Evolutionary conservation across 2,329 filamentous ascomycete species (phyloP).

Genomic region (Fusarium miscanthi): DNA sequence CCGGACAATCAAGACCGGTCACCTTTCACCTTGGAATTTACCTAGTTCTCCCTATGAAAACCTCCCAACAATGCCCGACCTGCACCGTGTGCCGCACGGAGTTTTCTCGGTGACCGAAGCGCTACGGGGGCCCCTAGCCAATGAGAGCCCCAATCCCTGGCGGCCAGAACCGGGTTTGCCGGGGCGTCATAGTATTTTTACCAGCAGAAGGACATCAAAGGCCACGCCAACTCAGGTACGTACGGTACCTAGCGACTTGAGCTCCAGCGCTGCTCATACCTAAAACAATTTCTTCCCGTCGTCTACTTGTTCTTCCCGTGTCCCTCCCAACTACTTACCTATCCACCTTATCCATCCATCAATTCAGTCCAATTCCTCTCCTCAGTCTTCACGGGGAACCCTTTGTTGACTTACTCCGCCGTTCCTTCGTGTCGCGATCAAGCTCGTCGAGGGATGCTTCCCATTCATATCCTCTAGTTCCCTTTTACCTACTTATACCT

Average conservation of each 20-base stretch:
- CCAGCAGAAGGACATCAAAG: constrained; percentile 44
- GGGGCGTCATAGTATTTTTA: constrained; percentile 47
- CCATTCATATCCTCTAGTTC: constrained; percentile 40
- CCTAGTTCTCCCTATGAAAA: constrained; percentile 6
- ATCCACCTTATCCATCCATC: constrained; percentile 4
- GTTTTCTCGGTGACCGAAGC: constrained; percentile 35
- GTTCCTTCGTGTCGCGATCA: constrained; percentile 55
- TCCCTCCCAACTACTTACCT: constrained; percentile 18
- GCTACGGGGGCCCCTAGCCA: constrained; percentile 33
- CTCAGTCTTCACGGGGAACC: constrained; percentile 35
- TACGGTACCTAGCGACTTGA: constrained; percentile 27
- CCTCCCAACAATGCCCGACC: constrained; percentile 32
- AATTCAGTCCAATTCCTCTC: constrained; percentile 33
- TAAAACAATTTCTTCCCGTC: constrained; percentile 41
- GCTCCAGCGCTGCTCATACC: constrained; percentile 32
- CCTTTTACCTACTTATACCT: constrained; percentile 15
- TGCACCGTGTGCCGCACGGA: constrained; percentile 36
- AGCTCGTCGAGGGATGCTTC: constrained; percentile 49
- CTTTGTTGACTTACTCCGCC: constrained; percentile 61
- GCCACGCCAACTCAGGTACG: constrained; percentile 21
- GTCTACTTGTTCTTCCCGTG: constrained; percentile 30
- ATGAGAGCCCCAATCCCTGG: constrained; percentile 28
- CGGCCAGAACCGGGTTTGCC: constrained; percentile 47
- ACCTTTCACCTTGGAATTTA: constrained; percentile 20
- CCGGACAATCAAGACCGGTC: constrained; percentile 34